Evolutionary conservation across 805 yeast species (phyloP).

Genomic region (Candida insectorum): DNA sequence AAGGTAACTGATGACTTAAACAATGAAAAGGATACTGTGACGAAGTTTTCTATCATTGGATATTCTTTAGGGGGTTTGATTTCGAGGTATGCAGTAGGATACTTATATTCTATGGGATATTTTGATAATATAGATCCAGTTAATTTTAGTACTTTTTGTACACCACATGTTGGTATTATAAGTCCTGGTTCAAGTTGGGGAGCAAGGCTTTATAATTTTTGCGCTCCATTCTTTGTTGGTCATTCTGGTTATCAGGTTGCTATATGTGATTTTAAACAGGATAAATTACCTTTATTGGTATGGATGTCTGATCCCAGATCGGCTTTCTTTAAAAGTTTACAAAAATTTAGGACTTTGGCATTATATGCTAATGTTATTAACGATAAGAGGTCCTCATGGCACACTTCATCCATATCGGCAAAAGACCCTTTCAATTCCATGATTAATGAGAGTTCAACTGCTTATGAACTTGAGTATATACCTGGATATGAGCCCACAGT

Average conservation of each 20-base stretch:
- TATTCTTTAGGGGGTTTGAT: slow-evolving; percentile 44
- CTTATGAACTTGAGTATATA: slow-evolving; percentile 42
- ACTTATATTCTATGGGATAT: slow-evolving; percentile 49
- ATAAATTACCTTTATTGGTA: slow-evolving; percentile 50
- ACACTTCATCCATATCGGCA: slow-evolving; percentile 69
- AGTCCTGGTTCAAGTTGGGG: slow-evolving; percentile 42
- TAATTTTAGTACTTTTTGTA: slow-evolving; percentile 48
- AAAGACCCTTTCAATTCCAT: slow-evolving; percentile 60
- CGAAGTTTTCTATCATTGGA: slow-evolving; percentile 37
- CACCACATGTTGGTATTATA: slow-evolving; percentile 67
- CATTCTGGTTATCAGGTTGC: slow-evolving; percentile 75
- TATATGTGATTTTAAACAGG: slow-evolving; percentile 25
- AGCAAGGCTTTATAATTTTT: slow-evolving; percentile 49
- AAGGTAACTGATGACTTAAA: slow-evolving; percentile 14
- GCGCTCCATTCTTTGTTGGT: slow-evolving; percentile 66
- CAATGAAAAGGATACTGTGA: slow-evolving; percentile 18
- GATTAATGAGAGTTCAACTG: slow-evolving; percentile 32
- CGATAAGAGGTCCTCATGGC: slow-evolving; percentile 80
- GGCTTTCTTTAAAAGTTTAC: slow-evolving; percentile 55
- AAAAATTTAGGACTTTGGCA: slow-evolving; percentile 48
- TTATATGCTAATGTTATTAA: slow-evolving; percentile 76
- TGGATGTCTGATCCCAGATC: slow-evolving; percentile 65
- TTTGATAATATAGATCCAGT: slow-evolving; percentile 57
- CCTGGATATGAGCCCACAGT: slow-evolving; percentile 55
- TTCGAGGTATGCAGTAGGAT: slow-evolving; percentile 39